Evolutionary conservation across 495 filamentous ascomycete genomes (phyloP), one percentile per base, ranked within the genome.

Genomic region (Halenospora varia): DNA sequence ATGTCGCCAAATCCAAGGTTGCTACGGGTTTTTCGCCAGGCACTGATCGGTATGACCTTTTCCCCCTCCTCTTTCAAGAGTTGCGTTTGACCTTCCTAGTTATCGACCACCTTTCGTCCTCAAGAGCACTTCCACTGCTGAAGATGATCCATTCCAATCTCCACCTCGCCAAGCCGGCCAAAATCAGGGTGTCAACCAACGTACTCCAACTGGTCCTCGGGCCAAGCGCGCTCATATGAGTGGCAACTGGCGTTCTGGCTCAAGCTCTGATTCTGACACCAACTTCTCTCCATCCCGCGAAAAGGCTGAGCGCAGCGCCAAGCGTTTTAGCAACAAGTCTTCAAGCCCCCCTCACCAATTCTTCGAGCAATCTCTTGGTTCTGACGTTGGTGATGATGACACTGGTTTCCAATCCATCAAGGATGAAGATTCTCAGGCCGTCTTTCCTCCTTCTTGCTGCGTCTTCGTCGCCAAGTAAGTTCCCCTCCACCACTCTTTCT

Each of bases 391-490:
- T 35, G 4, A 57, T 15, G 22, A 24, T 51, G 40, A 49, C 6
- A 13, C 22, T 25, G 39, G 39, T 10, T 58, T 58, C 18, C 44
- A 62, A 22, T 47, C 53, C 26, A 56, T 71, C 50, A 65, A 67
- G 8, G 65, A 69, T 52, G 69, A 77, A n/a, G 82, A 84, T 55
- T 77, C 81, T n/a, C 84, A 86, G 59, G 70, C 69, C 4, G 65
- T 80, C 47, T 82, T 80, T 48, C 76, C 77, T 6, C 70, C 81
- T 2, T 73, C 70, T 25, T 75, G 78, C 56, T 85, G 84, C 59
- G 73, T 86, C 15, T 86, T 87, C 57, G 81, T 86, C 45, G 84
- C 84, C 10, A 87, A 87, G 83, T 85, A 73, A 71, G 79, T 76
- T 57, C 9, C 39, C 17, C 18, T 15, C 0, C 2, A 0, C 48